These are phyloP conservation scores for Penicillium sp. DNA, from an alignment of 2,329 filamentous ascomycete species.

Conservation along the genomic window DNA sequence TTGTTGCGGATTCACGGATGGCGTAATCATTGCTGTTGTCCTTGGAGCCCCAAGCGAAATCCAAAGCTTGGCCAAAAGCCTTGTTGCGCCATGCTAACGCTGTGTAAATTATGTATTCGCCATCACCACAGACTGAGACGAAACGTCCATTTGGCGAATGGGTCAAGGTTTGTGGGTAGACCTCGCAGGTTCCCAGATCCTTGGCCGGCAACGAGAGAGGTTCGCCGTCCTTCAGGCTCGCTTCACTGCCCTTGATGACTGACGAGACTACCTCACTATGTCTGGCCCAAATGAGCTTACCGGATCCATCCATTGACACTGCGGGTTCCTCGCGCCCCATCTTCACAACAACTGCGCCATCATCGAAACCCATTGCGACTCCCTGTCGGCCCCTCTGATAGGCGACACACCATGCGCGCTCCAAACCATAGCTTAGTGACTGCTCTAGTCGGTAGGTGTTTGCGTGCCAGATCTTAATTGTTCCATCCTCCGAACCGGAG, in stretches of 20 bases:
- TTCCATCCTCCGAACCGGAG: constrained; percentile 95
- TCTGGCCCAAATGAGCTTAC: constrained; percentile 93
- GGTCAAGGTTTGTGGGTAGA: constrained; percentile 90
- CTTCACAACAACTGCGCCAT: constrained; percentile 96
- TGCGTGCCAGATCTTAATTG: constrained; percentile 97
- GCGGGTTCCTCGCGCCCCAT: constrained; percentile 96
- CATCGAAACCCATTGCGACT: constrained; percentile 93
- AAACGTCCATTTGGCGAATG: constrained; percentile 96
- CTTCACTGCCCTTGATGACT: constrained; percentile 90
- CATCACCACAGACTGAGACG: constrained; percentile 88
- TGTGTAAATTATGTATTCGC: constrained; percentile 98
- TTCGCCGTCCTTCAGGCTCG: constrained; percentile 80
- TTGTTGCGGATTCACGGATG: constrained; percentile 90
- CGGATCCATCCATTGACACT: constrained; percentile 93
- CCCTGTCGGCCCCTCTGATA: constrained; percentile 95
- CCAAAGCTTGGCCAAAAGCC: constrained; percentile 89
- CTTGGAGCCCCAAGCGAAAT: constrained; percentile 96
- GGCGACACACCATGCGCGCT: constrained; percentile 95
- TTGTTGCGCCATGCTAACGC: constrained; percentile 96
- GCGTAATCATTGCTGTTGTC: constrained; percentile 98
- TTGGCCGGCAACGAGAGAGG: constrained; percentile 86
- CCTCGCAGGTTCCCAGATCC: constrained; percentile 92
- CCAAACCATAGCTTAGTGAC: constrained; percentile 90
- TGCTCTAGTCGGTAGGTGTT: constrained; percentile 97
- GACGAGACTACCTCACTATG: constrained; percentile 94